Base-by-base conservation (phyloP, 179 eudicot genomes). In the Amaranthus tricolor region DNA sequence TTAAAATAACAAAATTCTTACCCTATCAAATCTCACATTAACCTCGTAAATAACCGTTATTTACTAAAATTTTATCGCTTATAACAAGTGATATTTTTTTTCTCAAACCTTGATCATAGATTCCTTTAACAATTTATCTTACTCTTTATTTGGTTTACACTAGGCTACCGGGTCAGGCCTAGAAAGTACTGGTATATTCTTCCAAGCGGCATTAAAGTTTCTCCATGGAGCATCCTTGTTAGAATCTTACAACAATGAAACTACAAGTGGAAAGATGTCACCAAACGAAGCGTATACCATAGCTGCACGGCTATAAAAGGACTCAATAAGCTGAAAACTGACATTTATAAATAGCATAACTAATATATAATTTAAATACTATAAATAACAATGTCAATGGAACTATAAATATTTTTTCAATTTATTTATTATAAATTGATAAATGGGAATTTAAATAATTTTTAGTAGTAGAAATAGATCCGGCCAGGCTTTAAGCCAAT, bases 141-240 rank as follows among this genome's bases (percentile, higher is more conserved):
- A 77, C 73, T 63, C 24, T 67, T 74, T 62, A 14, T 59, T 43
- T 73, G 40, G 50, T 63, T 79, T 64, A 52, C 13, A 58, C 19
- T 70, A 84, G 87, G 73, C 65, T 64, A 70, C 73, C 71, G 86
- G 83, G 45, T 81, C 86, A 72, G 83, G 79, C 17, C 73, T 68
- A 58, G 77, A 74, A 67, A 86, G 85, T 74, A 81, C 89, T 14
- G 76, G 71, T 47, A 78, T 84, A 21, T 82, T 79, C 76, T 83
- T 86, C 79, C 85, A 86, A 74, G 89, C 89, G 24, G 83, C 85
- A n/a, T 76, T 86, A 76, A 83, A 86, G 78, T 86, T 83, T 75
- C 85, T 86, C 69, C 82, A 83, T 19, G 86, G 86, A 51, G 89
- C 89, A 50, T 79, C 86, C 5, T 78, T 86, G 74, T 20, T 81